Evolutionary conservation across 345 rosid species (phyloP).

Genomic region (Eutrema heterophyllum): DNA sequence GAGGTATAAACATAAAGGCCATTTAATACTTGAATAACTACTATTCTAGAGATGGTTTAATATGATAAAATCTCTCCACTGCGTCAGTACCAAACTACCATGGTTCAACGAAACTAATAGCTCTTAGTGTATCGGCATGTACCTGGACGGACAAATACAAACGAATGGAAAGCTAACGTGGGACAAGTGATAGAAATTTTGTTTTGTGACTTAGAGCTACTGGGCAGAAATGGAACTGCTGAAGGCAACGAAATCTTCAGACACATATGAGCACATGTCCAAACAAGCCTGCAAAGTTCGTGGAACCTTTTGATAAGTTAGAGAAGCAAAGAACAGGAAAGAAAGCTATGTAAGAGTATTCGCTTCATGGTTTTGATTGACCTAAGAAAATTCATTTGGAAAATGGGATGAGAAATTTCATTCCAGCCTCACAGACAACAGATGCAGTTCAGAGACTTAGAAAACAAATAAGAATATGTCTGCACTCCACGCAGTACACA

Average conservation of each 20-base stretch:
- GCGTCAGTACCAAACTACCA: constrained; percentile 21
- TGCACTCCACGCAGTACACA: background rate
- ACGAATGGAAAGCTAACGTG: constrained; percentile 26
- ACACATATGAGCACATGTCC: constrained; percentile 31
- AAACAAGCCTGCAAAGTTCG: constrained; percentile 38
- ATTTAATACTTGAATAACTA: background rate
- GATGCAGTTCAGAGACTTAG: background rate
- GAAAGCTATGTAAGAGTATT: background rate
- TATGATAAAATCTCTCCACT: constrained; percentile 8
- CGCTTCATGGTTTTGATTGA: background rate
- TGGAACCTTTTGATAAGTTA: constrained; percentile 25
- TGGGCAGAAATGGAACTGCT: constrained; percentile 28
- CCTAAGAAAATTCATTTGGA: background rate
- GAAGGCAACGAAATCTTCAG: constrained; percentile 27
- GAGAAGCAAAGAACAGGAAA: background rate
- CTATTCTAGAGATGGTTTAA: background rate
- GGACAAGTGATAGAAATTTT: constrained; percentile 21
- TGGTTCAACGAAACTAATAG: constrained; percentile 19
- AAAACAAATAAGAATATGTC: background rate
- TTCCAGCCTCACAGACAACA: constrained; percentile 3
- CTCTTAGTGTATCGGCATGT: constrained; percentile 22
- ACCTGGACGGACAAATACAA: constrained; percentile 24
- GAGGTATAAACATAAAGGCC: background rate
- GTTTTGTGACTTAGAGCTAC: constrained; percentile 28
- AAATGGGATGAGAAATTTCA: background rate